Base-by-base conservation (phyloP, 2,329 filamentous ascomycete species). In the Dryadomyces quercus-mongolicae region DNA sequence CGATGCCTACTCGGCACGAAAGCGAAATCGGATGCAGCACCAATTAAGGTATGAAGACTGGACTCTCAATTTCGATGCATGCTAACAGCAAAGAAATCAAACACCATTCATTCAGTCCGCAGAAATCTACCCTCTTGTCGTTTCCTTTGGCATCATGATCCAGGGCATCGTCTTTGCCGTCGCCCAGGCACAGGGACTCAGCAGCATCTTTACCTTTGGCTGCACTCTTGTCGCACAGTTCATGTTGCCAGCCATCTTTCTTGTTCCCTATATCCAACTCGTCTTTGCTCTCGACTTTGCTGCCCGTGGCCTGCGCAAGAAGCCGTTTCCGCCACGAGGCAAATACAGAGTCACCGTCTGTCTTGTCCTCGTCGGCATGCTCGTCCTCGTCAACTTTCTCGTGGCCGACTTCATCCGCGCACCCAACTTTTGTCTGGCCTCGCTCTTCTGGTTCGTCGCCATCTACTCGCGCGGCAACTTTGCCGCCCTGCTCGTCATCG, bases 371-470 rank as follows among this genome's bases (percentile, higher is more conserved):
- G 66, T 84, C 25, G 65, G 73, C 18, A 63, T 78, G 48, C 68
- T 81, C 55, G 63, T 78, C 20, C 63, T 86, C 38, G 65, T 68
- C 42, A 81, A 77, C 20, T 84, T 82, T 66, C 68, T 82, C 42
- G 75, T 83, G 25, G 80, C 81, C 16, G 69, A 77, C 54, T 71
- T 79, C 51, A 68, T 76, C 57, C 73, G 70, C 5, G 75, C 82
- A 46, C 73, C 74, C 6, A 75, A 82, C 58, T 73, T 76, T 52
- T 88, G 84, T 67, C 82, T 86, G 60, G 81, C 81, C 22, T 82
- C 80, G 6, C 71, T 88, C 8, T 80, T 86, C 59, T 86, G 80
- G 80, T 85, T 84, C 57, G 70, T 86, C 45, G 72, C 77, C 54
- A 73, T 71, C 59, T 87, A 81, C 67, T 74, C 80, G n/a, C 63